These are phyloP conservation scores for Lentithecium fluviatile DNA, from an alignment of 495 filamentous ascomycete genomes.

Conservation along the genomic window DNA sequence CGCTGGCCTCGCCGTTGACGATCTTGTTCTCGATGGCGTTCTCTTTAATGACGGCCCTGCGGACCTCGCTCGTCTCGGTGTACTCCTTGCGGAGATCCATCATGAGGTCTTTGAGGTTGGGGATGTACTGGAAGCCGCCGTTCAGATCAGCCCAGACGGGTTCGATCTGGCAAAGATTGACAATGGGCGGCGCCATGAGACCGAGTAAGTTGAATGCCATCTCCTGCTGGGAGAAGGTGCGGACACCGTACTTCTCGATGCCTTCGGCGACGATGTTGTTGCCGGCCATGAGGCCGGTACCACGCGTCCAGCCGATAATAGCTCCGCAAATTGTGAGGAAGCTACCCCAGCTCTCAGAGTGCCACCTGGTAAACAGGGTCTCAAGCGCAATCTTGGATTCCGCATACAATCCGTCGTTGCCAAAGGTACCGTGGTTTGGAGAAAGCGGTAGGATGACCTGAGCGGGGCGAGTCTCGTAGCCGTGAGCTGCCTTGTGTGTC, in stretches of 20 bases:
- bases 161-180: slow-evolving; percentile 92
- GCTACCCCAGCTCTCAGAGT: slow-evolving; percentile 94
- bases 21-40: slow-evolving; percentile 96
- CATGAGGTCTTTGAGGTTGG: slow-evolving; percentile 94
- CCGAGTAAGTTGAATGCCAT: slow-evolving; percentile 99
- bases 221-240: slow-evolving; percentile 98
- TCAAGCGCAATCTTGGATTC: slow-evolving; percentile 97
- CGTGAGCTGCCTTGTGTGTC: slow-evolving; percentile 77
- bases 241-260: slow-evolving; percentile 91
- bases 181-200: slow-evolving; percentile 90
- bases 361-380: slow-evolving; percentile 98
- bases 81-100: slow-evolving; percentile 83
- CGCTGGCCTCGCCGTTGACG: slow-evolving; percentile 89
- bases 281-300: slow-evolving; percentile 94
- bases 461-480: slow-evolving; percentile 91
- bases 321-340: slow-evolving; percentile 99
- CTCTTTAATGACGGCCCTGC: slow-evolving; percentile 91
- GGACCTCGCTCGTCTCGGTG: slow-evolving; percentile 90
- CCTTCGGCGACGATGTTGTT: slow-evolving; percentile 98
- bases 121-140: slow-evolving; percentile 94
- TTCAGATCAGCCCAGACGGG: slow-evolving; percentile 97
- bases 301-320: slow-evolving; percentile 98
- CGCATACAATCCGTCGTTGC: slow-evolving; percentile 96
- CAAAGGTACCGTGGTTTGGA: slow-evolving; percentile 97
- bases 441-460: slow-evolving; percentile 95